Evolutionary conservation across 805 yeast species (phyloP).

Genomic region (Lipomyces kockii): DNA sequence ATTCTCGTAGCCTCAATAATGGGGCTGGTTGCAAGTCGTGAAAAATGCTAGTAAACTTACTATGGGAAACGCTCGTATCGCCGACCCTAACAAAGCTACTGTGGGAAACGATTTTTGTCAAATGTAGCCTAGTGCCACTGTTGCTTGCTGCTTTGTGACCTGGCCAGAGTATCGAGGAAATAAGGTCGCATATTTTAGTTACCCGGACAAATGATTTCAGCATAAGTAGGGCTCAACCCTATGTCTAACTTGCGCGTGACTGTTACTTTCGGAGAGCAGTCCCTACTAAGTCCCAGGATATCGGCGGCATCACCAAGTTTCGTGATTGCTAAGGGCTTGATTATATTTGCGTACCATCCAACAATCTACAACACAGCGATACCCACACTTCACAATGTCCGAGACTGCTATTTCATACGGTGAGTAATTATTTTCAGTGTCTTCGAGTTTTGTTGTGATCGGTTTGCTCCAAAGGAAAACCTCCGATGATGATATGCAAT

Average conservation of each 20-base stretch:
- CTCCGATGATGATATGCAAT: no score
- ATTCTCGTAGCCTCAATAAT: no score
- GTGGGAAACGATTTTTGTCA: no score
- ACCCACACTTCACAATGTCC: conserved; percentile 41
- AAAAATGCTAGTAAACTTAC: no score
- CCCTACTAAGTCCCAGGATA: no score
- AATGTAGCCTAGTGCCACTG: no score
- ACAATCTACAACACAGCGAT: not conserved
- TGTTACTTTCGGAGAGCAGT: not conserved
- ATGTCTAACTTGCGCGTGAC: not conserved
- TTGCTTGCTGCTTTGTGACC: no score
- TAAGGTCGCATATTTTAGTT: no score
- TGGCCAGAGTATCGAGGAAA: no score
- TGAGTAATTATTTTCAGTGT: conserved; percentile 11
- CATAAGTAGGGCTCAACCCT: not conserved
- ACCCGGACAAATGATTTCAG: not conserved
- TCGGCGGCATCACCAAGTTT: not conserved
- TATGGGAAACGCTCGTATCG: no score
- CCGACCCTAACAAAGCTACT: no score
- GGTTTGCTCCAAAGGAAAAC: not conserved
- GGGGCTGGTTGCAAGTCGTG: no score
- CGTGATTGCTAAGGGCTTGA: not conserved
- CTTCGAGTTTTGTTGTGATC: not conserved
- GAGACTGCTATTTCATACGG: conserved; percentile 87
- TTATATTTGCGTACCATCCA: not conserved